phyloP scores from a whole-genome alignment of 2,329 filamentous ascomycete genomes.

The Claviceps africana region DNA sequence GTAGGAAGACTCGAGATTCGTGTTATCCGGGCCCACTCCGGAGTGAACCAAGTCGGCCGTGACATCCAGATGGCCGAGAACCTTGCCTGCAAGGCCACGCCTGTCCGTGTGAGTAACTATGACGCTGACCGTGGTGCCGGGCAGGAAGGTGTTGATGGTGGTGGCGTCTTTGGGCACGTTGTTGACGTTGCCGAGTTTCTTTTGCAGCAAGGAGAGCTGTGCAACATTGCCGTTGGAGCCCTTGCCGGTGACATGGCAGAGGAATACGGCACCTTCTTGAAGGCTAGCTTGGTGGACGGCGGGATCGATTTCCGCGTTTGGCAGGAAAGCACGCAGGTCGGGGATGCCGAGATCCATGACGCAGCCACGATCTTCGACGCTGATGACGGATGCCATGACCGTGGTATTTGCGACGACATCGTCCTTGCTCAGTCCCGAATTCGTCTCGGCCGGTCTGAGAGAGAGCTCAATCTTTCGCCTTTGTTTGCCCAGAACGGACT shows the following conservation, averaged over 20 bases:
- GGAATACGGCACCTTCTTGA: constrained; percentile 69
- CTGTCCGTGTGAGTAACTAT: constrained; percentile 62
- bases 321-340: constrained; percentile 66
- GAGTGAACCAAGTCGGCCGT: constrained; percentile 88
- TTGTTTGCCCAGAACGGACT: constrained; percentile 43
- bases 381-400: constrained; percentile 75
- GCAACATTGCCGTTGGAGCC: constrained; percentile 68
- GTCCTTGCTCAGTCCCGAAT: constrained; percentile 56
- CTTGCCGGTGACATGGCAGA: constrained; percentile 68
- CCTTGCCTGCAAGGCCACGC: constrained; percentile 72
- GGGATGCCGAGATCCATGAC: constrained; percentile 82
- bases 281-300: constrained; percentile 51
- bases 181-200: constrained; percentile 52
- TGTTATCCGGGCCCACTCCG: constrained; percentile 53
- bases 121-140: constrained; percentile 79
- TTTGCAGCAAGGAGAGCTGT: constrained; percentile 65
- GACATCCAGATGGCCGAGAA: constrained; percentile 81
- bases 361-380: constrained; percentile 90
- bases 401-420: constrained; percentile 64
- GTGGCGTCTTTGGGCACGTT: constrained; percentile 61
- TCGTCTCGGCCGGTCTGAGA: constrained; percentile 63
- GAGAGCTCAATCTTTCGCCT: constrained; percentile 82
- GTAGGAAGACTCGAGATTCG: constrained; percentile 62
- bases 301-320: constrained; percentile 65
- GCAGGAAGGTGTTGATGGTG: constrained; percentile 78